Conservation (phyloP, 2,329 filamentous ascomycete species). For the Acrocalymma vagum region DNA sequence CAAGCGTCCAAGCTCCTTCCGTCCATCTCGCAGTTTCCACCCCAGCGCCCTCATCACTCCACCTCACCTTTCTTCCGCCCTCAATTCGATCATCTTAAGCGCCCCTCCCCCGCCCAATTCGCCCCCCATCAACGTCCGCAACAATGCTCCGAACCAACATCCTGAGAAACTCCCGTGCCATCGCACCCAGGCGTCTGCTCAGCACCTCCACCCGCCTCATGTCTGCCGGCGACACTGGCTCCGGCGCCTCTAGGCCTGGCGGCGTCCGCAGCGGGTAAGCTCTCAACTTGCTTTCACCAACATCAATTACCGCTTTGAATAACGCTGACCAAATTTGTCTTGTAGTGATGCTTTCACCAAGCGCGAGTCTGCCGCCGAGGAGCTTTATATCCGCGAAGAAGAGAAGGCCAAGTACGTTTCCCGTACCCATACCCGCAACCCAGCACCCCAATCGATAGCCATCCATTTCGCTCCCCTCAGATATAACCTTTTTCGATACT, state of each 20-base stretch:
- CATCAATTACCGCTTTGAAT: neutral
- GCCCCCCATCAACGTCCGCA: slow-evolving; percentile 12
- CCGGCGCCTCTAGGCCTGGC: slow-evolving; percentile 50
- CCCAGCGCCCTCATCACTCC: slow-evolving; percentile 29
- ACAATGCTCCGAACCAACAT: slow-evolving; percentile 50
- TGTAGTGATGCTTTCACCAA: slow-evolving; percentile 88
- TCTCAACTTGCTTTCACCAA: too few relatives aligned
- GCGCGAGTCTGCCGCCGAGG: slow-evolving; percentile 88
- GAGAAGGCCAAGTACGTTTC: slow-evolving; percentile 80
- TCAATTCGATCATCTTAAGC: slow-evolving; percentile 23
- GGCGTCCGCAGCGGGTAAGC: slow-evolving; percentile 48
- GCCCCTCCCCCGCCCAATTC: slow-evolving; percentile 14
- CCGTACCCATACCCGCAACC: slow-evolving; percentile 2
- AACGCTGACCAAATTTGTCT: slow-evolving; percentile 12
- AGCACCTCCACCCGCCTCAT: slow-evolving; percentile 52
- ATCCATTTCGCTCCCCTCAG: too few relatives aligned
- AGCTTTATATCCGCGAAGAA: slow-evolving; percentile 83
- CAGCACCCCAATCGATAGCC: neutral
- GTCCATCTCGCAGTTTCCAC: slow-evolving; percentile 9
- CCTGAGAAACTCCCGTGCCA: slow-evolving; percentile 49
- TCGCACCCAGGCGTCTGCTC: slow-evolving; percentile 51
- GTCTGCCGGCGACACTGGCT: slow-evolving; percentile 56
- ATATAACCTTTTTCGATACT: neutral
- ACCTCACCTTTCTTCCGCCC: slow-evolving; percentile 27
- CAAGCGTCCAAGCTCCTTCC: slow-evolving; percentile 28